Evolutionary conservation across 2,329 filamentous ascomycete species (phyloP), one percentile per base, ranked within the genome.

Genomic region (Coniochaeta prunicola): DNA sequence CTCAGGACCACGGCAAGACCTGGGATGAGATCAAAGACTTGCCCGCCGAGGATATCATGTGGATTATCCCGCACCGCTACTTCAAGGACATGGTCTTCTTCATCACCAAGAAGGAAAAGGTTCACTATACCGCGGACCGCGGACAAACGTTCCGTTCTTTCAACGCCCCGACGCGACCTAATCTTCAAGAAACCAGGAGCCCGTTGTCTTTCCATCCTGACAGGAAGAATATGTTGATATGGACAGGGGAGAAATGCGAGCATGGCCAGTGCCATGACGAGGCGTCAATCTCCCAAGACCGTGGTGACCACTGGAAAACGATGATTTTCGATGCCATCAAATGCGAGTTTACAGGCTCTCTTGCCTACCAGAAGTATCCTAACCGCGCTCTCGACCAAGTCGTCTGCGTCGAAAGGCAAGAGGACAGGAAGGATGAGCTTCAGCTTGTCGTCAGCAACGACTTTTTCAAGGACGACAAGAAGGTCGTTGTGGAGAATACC

Each of bases 51-150:
- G 77, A 85, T 2, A 84, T 97, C 59, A 76, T 81, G 50, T 79
- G 76, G 21, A 90, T 99, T 64, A 82, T 88, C 59, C 89, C 89
- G 26, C 91, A 99, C 69, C 80, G 80, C 54, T 89, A 92, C 73
- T 88, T 91, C 73, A 91, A 90, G 66, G 91, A 97, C 68, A 82
- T 87, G 42, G 89, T 94, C 30, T 99, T 90, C 73, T 92, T 99
- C 74, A 79, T 96, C 30, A 96, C 92, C 0, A 73, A 77, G 0
- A 76, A 78, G 1, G 70, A 71, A 12, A 83, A 86, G 58, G 86
- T 94, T 1, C 88, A 87, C 65, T 97, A 96, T 71, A 94, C 92
- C 0, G 81, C 88, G 38, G 87, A 97, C 68, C 86, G 90, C 57
- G 92, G 90, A 19, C 77, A 85, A 42, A 86, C 78, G 63, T 89